Base-by-base conservation (phyloP, 1,139 yeast species). In the Yarrowia galli region DNA sequence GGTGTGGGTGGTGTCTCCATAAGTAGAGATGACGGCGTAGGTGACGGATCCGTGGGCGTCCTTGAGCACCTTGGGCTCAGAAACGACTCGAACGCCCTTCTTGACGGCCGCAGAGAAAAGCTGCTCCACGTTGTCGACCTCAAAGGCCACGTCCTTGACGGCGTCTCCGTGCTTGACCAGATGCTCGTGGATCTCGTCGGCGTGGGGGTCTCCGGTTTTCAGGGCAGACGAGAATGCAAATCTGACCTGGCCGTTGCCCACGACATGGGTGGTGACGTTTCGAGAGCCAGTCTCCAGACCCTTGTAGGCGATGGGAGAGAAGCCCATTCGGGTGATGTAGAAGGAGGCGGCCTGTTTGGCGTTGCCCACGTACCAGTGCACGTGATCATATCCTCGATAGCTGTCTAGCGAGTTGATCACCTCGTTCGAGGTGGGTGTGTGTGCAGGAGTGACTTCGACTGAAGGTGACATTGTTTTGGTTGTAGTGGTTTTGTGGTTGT, bases 251-350 rank as follows among this genome's bases (percentile, higher is more conserved):
- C 89, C 89, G 74, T 88, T 88, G 46, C 76, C 76, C 15, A 91
- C 81, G 0, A 88, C 96, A 72, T 88, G 89, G 1, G 89, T 81
- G 7, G 86, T 83, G 15, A 86, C 75, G 15, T 81, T 77, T 67
- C 84, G 81, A 6, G 89, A 84, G 1, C 89, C 91, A 1, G 88
- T 89, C 74, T 89, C 95, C 61, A 91, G 80, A 1, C 91, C 92
- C 70, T 77, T 82, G 72, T 83, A 85, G 0, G 92, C 96, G 61
- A 88, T 75, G 60, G 83, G 85, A 36, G 79, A 73, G 75, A 91
- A 91, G 0, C 96, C 97, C 80, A 87, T 83, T 4, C 84, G 77
- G 18, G 82, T 73, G 65, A 85, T 82, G 69, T 87, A 84, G 73
- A 82, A 84, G 36, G 79, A 76, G 0, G 96, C 87, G 68, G 86